phyloP scores from a whole-genome alignment of 331 rosid species.

The Malus hybrid region DNA sequence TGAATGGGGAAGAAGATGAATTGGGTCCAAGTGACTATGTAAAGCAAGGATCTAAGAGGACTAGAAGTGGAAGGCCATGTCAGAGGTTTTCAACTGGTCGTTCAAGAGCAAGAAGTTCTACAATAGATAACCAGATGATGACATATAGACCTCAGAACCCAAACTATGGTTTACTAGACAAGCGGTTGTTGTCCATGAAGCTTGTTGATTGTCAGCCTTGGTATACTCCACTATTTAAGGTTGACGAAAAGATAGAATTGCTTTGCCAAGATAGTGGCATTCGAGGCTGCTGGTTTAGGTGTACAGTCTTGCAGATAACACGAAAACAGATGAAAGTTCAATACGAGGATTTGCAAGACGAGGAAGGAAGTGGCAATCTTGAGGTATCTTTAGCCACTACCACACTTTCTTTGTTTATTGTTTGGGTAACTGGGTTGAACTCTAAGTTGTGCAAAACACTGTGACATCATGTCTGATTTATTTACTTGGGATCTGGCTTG shows the following conservation, averaged over 20 bases:
- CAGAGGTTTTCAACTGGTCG: conserved; percentile 30
- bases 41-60: conserved; percentile 66
- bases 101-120: conserved; percentile 44
- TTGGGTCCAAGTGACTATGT: conserved; percentile 40
- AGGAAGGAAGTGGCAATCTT: conserved; percentile 82
- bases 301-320: conserved; percentile 61
- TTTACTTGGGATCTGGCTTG: not conserved
- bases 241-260: conserved; percentile 78
- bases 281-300: conserved; percentile 99
- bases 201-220: conserved; percentile 41
- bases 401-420: not conserved
- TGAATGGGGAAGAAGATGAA: conserved; percentile 49
- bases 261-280: conserved; percentile 99
- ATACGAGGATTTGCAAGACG: conserved; percentile 78
- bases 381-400: conserved; percentile 44
- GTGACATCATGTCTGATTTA: not conserved
- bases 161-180: conserved; percentile 34
- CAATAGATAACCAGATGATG: conserved; percentile 37
- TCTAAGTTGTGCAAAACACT: not conserved
- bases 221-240: conserved; percentile 42
- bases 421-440: not conserved
- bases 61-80: conserved; percentile 46
- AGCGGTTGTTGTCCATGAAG: conserved; percentile 46
- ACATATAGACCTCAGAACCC: conserved; percentile 37
- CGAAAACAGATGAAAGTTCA: conserved; percentile 71